Evolutionary conservation across 768 basidiomycete species (phyloP).

Genomic region (Kwoniella sp.): DNA sequence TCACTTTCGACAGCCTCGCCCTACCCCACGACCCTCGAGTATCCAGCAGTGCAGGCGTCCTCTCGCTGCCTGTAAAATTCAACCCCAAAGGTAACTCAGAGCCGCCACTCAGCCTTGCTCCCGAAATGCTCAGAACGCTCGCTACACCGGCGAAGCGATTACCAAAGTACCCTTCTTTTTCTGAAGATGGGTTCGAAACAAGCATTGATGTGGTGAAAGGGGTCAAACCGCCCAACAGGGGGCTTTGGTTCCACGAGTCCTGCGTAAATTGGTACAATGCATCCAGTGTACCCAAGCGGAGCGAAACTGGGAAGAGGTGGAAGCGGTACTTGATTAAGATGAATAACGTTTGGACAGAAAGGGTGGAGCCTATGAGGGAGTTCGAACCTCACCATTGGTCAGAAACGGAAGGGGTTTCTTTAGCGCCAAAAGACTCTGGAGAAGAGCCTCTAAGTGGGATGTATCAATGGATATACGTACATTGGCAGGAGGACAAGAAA

Average conservation of each 20-base stretch:
- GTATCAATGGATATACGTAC: constrained; percentile 32
- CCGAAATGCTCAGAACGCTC: not conserved
- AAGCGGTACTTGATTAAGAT: constrained; percentile 13
- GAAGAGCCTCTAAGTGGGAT: constrained; percentile 7
- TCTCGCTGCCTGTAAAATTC: constrained; percentile 3
- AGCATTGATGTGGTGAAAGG: constrained; percentile 3
- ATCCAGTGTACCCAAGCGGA: not conserved
- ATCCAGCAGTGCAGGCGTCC: constrained; percentile 7
- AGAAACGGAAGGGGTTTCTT: too few relatives aligned
- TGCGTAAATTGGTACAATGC: constrained; percentile 21
- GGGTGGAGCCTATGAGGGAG: constrained; percentile 26
- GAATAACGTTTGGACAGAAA: constrained; percentile 22
- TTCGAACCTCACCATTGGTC: not conserved
- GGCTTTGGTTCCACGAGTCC: constrained; percentile 17
- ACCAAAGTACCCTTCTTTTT: constrained; percentile 2
- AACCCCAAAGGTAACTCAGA: not conserved
- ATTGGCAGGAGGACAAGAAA: constrained; percentile 35
- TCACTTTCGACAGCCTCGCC: constrained; percentile 25
- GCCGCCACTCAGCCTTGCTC: constrained; percentile 3
- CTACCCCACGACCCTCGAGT: not conserved
- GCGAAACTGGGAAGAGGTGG: constrained; percentile 11
- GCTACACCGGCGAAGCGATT: not conserved
- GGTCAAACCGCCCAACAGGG: not conserved
- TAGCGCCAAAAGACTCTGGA: not conserved
- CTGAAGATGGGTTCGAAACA: constrained; percentile 16